Conservation (phyloP, 768 basidiomycete genomes). For the Collybia sordida region DNA sequence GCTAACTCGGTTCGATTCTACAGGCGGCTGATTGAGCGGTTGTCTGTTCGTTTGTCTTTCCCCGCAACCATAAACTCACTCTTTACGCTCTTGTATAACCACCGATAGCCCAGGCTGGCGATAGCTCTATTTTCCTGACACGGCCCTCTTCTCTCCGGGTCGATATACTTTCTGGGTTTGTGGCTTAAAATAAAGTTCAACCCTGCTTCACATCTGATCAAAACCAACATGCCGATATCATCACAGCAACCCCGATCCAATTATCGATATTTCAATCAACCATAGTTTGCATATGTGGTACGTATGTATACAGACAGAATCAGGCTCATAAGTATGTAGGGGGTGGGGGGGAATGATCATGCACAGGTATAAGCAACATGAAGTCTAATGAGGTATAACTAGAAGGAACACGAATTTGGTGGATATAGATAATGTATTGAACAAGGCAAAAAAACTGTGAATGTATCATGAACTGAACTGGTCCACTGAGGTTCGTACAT, state of each 20-base stretch:
- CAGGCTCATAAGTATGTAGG: not conserved
- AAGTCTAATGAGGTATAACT: slow-evolving; percentile 10
- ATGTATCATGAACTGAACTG: slow-evolving; percentile 12
- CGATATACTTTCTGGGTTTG: too few species aligned
- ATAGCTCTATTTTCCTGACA: not conserved
- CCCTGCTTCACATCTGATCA: slow-evolving; percentile 1
- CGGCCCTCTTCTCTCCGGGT: not conserved
- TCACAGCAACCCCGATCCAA: not conserved
- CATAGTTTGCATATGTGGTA: not conserved
- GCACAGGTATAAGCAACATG: slow-evolving; percentile 7
- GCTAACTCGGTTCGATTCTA: slow-evolving; percentile 7
- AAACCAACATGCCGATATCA: not conserved
- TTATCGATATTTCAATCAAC: too few species aligned
- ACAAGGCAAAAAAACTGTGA: slow-evolving; percentile 8
- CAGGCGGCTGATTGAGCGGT: slow-evolving; percentile 4
- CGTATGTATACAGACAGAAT: not conserved
- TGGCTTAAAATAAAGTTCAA: slow-evolving; percentile 6
- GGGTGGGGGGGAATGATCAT: not conserved
- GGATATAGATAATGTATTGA: slow-evolving; percentile 8
- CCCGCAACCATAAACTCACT: not conserved
- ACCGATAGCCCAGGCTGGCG: not conserved
- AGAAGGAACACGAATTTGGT: slow-evolving; percentile 9
- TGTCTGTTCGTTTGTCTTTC: slow-evolving; percentile 1
- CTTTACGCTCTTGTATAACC: too few species aligned
- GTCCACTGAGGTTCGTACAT: slow-evolving; percentile 8